phyloP scores from a whole-genome alignment of 139 green algal species.

The Penium margaritaceum region DNA sequence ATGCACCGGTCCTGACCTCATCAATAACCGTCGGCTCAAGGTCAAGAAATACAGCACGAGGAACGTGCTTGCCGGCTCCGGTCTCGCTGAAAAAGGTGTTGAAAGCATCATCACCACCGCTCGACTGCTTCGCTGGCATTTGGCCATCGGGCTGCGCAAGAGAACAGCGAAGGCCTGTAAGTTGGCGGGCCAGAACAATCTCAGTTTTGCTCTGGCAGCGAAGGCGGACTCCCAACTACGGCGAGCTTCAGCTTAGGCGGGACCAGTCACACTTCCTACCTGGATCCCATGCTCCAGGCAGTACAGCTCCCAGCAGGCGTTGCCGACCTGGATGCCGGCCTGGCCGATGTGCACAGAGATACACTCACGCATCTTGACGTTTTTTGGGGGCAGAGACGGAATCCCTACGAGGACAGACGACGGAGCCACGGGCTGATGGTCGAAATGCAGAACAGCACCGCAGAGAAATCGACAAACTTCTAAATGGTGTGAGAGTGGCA shows the following conservation, averaged over 20 bases:
- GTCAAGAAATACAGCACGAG: constrained; percentile 55
- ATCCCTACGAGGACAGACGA: too few species aligned
- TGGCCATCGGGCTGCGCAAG: constrained; percentile 5
- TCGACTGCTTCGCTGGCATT: constrained; percentile 82
- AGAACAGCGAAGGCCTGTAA: not conserved
- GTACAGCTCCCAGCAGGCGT: constrained; percentile 99
- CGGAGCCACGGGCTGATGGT: too few species aligned
- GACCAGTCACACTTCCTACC: too few species aligned
- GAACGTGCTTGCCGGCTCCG: constrained; percentile 59
- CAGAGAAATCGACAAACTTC: too few species aligned
- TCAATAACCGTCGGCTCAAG: constrained; percentile 61
- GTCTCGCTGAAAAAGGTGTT: constrained; percentile 65
- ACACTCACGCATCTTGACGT: constrained; percentile 17
- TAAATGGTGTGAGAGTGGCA: too few species aligned
- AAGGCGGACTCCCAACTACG: too few species aligned
- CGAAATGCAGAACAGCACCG: too few species aligned
- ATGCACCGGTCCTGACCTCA: constrained; percentile 57
- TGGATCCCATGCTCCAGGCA: constrained; percentile 97
- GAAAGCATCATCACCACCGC: constrained; percentile 56
- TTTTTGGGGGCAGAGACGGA: too few species aligned
- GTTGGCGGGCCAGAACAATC: not conserved
- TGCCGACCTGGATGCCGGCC: constrained; percentile 84
- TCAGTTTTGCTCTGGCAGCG: not conserved
- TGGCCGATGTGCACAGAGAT: constrained; percentile 22
- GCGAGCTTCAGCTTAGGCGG: too few species aligned